Percentiles rank a stretch among this genome's conserved stretches.
Evolutionary conservation across 2,329 filamentous ascomycete genomes (phyloP).

Genomic region (Fusarium nelsonii): DNA sequence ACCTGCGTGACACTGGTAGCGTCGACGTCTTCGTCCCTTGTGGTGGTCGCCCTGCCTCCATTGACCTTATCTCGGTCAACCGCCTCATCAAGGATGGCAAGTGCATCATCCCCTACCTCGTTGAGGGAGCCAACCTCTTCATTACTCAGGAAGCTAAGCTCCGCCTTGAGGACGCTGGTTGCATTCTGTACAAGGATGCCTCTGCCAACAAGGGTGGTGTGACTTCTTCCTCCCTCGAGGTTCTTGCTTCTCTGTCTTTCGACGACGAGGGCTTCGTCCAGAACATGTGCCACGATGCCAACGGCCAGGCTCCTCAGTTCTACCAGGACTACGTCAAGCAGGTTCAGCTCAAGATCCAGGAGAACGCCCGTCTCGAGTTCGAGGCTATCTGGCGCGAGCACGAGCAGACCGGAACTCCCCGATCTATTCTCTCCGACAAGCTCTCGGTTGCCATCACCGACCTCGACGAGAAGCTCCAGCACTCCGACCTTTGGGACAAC

Average conservation of each 20-base stretch:
- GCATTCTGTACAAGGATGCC: slow-evolving; percentile 96
- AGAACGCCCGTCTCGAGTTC: slow-evolving; percentile 93
- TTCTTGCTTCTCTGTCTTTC: slow-evolving; percentile 93
- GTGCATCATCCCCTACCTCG: slow-evolving; percentile 88
- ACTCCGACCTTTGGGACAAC: slow-evolving; percentile 91
- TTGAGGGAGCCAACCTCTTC: slow-evolving; percentile 98
- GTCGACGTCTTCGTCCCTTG: slow-evolving; percentile 96
- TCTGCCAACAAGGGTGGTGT: slow-evolving; percentile 99
- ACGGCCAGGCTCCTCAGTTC: slow-evolving; percentile 84
- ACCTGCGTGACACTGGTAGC: slow-evolving; percentile 80
- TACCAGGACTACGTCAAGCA: slow-evolving; percentile 93
- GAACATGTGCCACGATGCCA: slow-evolving; percentile 89
- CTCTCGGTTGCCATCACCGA: slow-evolving; percentile 94
- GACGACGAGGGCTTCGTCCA: slow-evolving; percentile 88
- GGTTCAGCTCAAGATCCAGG: slow-evolving; percentile 90
- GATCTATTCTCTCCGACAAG: slow-evolving; percentile 91
- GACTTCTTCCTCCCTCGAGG: slow-evolving; percentile 95
- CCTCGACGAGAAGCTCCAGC: slow-evolving; percentile 94
- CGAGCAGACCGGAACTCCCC: slow-evolving; percentile 80
- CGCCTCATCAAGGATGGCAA: slow-evolving; percentile 93
- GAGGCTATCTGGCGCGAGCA: slow-evolving; percentile 98
- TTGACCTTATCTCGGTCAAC: slow-evolving; percentile 88
- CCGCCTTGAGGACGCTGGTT: slow-evolving; percentile 93
- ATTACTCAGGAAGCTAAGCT: slow-evolving; percentile 99
- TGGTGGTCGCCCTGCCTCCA: slow-evolving; percentile 95